Conservation (phyloP, 371 early-diverging fungal species). For the Nematocida ironsii region DNA sequence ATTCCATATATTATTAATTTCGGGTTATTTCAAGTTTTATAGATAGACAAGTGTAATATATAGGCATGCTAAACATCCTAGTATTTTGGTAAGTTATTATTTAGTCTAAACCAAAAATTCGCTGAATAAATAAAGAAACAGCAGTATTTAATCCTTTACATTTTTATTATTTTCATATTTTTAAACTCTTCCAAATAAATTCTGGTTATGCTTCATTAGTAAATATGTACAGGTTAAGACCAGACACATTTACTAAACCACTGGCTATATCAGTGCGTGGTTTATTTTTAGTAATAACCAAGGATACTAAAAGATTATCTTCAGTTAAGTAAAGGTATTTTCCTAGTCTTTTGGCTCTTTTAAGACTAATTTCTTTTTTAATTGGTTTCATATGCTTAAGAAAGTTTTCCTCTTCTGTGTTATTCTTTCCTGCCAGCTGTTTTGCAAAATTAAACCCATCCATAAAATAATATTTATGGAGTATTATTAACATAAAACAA, state of each 20-base stretch:
- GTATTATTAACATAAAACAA: no score
- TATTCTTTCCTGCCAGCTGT: constrained; percentile 9
- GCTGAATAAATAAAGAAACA: no score
- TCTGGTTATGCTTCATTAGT: background rate
- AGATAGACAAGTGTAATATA: no score
- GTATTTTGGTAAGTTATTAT: background rate
- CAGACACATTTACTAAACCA: background rate
- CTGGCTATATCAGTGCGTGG: background rate
- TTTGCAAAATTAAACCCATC: constrained; percentile 25
- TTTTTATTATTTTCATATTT: no score
- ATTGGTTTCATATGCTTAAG: background rate
- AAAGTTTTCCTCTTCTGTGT: constrained; percentile 9
- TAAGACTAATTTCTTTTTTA: background rate
- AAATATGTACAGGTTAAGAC: constrained; percentile 13
- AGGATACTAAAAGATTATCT: background rate
- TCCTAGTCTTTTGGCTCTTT: background rate
- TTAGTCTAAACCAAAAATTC: no score
- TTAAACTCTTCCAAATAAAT: background rate
- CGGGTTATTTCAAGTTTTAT: no score
- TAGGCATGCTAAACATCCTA: no score
- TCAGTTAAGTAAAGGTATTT: constrained; percentile 11
- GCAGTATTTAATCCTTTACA: no score
- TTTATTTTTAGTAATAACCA: constrained; percentile 11
- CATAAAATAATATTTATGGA: constrained; percentile 6
- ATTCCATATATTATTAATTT: no score